Percentiles rank a stretch among this genome's conserved stretches.
Conservation (phyloP, 2,329 filamentous ascomycete genomes). For the Arthrobotrys entomopaga region DNA sequence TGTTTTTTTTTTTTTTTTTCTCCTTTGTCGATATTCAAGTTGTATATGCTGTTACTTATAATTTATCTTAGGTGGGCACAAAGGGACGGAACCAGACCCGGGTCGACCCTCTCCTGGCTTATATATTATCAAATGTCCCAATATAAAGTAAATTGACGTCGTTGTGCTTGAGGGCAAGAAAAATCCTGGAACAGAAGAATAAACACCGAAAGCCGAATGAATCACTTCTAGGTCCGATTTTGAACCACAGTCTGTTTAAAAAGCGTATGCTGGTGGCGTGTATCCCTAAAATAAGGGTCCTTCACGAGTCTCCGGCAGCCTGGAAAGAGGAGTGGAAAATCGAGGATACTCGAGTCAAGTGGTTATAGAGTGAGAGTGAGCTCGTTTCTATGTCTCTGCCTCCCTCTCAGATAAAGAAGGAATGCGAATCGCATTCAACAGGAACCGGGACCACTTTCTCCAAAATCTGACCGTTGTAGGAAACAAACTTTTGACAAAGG, state of each 20-base stretch:
- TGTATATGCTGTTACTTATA: too few relatives aligned
- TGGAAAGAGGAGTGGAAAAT: background rate
- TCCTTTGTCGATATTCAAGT: too few relatives aligned
- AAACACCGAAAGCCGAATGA: too few relatives aligned
- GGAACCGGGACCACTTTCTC: constrained; percentile 45
- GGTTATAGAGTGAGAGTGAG: constrained; percentile 51
- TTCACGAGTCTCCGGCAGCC: background rate
- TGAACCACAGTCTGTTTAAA: background rate
- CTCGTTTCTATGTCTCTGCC: background rate
- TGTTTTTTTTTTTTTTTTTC: too few relatives aligned
- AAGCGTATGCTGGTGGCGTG: constrained; percentile 1
- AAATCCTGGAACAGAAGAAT: background rate
- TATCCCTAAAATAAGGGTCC: constrained; percentile 21
- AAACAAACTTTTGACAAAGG: background rate
- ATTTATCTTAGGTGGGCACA: background rate
- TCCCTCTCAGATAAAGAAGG: background rate
- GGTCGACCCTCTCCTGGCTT: constrained; percentile 39
- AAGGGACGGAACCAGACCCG: background rate
- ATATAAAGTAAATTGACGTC: constrained; percentile 40
- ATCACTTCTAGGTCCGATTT: too few relatives aligned
- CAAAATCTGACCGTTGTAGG: constrained; percentile 22
- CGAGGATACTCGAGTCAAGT: too few relatives aligned
- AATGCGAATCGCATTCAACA: constrained; percentile 16
- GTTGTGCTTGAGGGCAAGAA: constrained; percentile 13
- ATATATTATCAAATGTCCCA: constrained; percentile 28